Conservation (phyloP, 2,329 filamentous ascomycete species). For the Huntiella savannae region DNA sequence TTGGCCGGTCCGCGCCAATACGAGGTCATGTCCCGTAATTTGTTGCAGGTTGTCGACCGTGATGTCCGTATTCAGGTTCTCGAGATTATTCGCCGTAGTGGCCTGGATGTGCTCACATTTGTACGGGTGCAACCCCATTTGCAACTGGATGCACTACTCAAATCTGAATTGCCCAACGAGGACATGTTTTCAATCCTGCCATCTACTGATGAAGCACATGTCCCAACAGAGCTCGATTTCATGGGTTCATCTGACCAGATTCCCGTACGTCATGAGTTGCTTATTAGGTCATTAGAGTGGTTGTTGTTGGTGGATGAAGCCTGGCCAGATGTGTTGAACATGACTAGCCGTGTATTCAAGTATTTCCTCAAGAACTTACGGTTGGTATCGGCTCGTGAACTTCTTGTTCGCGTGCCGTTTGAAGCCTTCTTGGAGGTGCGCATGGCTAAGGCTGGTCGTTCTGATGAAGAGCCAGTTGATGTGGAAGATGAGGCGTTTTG, state of each 20-base stretch:
- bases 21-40: conserved; percentile 53
- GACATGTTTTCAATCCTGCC: conserved; percentile 26
- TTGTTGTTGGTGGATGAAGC: conserved; percentile 54
- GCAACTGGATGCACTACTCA: conserved; percentile 29
- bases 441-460: conserved; percentile 19
- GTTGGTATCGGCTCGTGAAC: conserved; percentile 33
- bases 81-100: conserved; percentile 53
- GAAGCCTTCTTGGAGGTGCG: conserved; percentile 25
- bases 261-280: conserved; percentile 42
- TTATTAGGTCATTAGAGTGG: conserved; percentile 75
- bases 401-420: conserved; percentile 33
- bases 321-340: conserved; percentile 50
- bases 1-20: conserved; percentile 46
- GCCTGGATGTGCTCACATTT: conserved; percentile 54
- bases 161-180: conserved; percentile 14
- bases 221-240: conserved; percentile 36
- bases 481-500: conserved; percentile 24
- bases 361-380: conserved; percentile 49
- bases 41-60: conserved; percentile 51
- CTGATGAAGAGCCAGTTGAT: conserved; percentile 18
- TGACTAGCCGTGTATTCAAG: conserved; percentile 57
- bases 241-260: conserved; percentile 39
- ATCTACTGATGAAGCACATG: conserved; percentile 17
- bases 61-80: conserved; percentile 50
- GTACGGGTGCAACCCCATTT: conserved; percentile 46